Conservation (phyloP, 2,329 filamentous ascomycete genomes). For the Aureobasidium leucospermi region DNA sequence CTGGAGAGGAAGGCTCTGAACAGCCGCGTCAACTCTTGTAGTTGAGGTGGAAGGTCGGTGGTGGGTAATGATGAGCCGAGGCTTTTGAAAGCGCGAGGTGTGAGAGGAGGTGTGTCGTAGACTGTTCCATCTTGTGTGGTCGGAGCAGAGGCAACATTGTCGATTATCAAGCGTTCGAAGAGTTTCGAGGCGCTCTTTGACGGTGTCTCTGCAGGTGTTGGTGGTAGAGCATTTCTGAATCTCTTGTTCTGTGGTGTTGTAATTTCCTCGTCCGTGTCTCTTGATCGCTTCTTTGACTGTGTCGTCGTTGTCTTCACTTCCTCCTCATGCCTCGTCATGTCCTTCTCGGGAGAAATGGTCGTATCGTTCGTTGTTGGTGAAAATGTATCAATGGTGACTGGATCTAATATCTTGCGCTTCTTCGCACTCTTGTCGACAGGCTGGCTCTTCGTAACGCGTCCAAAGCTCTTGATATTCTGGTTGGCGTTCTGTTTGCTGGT, state of each 20-base stretch:
- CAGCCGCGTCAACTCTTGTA: conserved; percentile 38
- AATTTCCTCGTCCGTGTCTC: conserved; percentile 13
- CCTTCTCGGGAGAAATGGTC: background rate
- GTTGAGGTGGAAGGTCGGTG: conserved; percentile 31
- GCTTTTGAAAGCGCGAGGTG: conserved; percentile 19
- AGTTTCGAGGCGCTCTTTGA: conserved; percentile 27
- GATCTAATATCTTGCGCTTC: conserved; percentile 6
- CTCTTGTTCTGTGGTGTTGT: conserved; percentile 27
- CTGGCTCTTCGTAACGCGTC: conserved; percentile 12
- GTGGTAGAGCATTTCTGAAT: conserved; percentile 24
- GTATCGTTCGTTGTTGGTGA: background rate
- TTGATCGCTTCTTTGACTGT: conserved; percentile 13
- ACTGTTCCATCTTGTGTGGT: conserved; percentile 15
- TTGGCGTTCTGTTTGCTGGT: conserved; percentile 1
- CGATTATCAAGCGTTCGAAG: conserved; percentile 26
- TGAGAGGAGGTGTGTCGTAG: conserved; percentile 28
- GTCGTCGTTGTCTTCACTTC: background rate
- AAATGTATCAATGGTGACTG: background rate
- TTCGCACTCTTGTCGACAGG: background rate
- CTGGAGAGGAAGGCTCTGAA: conserved; percentile 43
- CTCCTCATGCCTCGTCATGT: background rate
- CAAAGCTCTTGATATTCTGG: conserved; percentile 10
- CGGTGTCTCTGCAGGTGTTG: conserved; percentile 28
- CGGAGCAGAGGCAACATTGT: conserved; percentile 13
- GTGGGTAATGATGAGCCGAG: background rate